A percentile compares a stretch with the other conserved stretches of the same genome.
Evolutionary conservation across 2,329 filamentous ascomycete species (phyloP).

Genomic region (Xylaria sp.): DNA sequence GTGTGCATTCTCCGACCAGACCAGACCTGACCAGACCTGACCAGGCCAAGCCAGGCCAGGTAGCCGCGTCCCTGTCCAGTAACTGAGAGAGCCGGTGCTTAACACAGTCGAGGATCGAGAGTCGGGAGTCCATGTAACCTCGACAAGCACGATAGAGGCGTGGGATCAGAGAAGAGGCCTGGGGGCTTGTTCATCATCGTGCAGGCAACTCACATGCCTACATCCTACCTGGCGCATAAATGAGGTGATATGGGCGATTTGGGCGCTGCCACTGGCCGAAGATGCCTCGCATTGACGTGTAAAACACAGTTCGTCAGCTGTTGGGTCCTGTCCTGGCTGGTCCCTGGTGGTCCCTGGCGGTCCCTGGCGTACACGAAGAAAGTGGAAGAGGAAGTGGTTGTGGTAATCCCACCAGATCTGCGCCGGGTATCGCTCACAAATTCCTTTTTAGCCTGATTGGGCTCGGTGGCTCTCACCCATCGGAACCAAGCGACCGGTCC

Average conservation of each 20-base stretch:
- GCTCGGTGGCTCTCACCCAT: constrained; percentile 32
- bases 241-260: constrained; percentile 19
- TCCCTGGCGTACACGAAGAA: constrained; percentile 20
- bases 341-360: background rate
- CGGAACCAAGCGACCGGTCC: constrained; percentile 34
- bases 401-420: constrained; percentile 40
- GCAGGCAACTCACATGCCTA: background rate
- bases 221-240: constrained; percentile 26
- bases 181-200: too few relatives aligned
- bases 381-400: background rate
- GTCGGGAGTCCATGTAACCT: background rate
- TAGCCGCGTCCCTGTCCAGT: background rate
- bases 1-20: background rate
- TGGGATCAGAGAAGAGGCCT: too few relatives aligned
- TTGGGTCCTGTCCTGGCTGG: constrained; percentile 3
- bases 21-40: background rate
- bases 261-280: constrained; percentile 12
- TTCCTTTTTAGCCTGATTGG: constrained; percentile 46
- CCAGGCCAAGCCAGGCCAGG: background rate
- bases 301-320: constrained; percentile 9
- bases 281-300: constrained; percentile 28
- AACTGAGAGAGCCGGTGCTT: constrained; percentile 16
- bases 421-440: constrained; percentile 40
- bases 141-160: constrained; percentile 14
- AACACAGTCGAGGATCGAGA: background rate